A percentile compares a stretch with the other conserved stretches of the same genome.
Conservation (phyloP, 2,329 filamentous ascomycete species). For the Hypocreales sp. region DNA sequence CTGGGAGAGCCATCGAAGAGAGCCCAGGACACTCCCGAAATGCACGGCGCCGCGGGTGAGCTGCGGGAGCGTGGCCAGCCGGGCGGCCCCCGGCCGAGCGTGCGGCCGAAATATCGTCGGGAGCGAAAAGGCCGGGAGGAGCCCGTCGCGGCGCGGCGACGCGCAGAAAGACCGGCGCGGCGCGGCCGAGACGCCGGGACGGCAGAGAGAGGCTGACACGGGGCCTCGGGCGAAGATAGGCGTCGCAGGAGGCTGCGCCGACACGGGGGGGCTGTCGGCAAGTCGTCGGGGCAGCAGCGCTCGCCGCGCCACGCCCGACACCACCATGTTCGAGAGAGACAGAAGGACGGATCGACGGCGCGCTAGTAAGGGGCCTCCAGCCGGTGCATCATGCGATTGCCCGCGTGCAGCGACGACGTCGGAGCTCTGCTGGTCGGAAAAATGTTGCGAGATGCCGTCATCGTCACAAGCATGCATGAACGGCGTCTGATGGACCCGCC, state of each 20-base stretch:
- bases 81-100: background rate
- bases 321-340: constrained; percentile 26
- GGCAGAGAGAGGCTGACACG: background rate
- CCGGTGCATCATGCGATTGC: constrained; percentile 16
- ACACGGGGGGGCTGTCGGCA: background rate
- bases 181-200: background rate
- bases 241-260: background rate
- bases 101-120: constrained; percentile 1
- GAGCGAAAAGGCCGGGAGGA: constrained; percentile 1
- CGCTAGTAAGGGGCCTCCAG: constrained; percentile 7
- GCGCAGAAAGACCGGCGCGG: background rate
- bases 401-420: constrained; percentile 4
- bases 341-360: background rate
- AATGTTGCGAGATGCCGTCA: no score
- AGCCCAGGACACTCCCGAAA: constrained; percentile 1
- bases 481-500: no score
- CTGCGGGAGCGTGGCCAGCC: background rate
- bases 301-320: constrained; percentile 31
- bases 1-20: constrained; percentile 16
- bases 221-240: background rate
- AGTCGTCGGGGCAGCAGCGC: constrained; percentile 33
- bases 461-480: no score
- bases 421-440: constrained; percentile 16
- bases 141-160: background rate
- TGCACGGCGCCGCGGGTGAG: no score